Percentiles rank a stretch among this genome's conserved stretches.
Evolutionary conservation across 441 rosid species (phyloP).

Genomic region (Monsonia emarginata): DNA sequence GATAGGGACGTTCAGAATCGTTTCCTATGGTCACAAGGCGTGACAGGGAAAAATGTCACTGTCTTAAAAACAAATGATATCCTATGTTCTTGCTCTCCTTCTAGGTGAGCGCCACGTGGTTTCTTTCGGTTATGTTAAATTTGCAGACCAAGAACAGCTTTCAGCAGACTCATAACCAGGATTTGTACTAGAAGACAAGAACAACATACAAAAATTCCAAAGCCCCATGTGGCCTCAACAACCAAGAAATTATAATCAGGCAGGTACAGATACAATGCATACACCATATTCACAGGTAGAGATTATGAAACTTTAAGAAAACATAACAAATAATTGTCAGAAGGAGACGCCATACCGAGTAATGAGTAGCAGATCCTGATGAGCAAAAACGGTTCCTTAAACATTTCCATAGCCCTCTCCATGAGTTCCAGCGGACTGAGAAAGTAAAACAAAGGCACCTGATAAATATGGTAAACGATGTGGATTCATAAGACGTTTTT

Average conservation of each 20-base stretch:
- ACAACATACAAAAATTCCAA: not conserved
- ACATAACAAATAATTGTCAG: not conserved
- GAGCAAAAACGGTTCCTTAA: not conserved
- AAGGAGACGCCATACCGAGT: not conserved
- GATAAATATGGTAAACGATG: too few relatives aligned
- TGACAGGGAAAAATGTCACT: slow-evolving; percentile 8
- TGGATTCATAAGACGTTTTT: too few relatives aligned
- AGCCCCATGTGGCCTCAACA: slow-evolving; percentile 24
- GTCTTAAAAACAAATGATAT: not conserved
- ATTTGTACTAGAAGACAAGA: slow-evolving; percentile 10
- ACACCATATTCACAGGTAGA: not conserved
- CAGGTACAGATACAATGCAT: not conserved
- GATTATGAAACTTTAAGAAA: too few relatives aligned
- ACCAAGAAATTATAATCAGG: slow-evolving; percentile 1
- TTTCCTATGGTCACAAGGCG: not conserved
- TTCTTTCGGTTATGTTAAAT: not conserved
- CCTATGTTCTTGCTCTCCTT: slow-evolving; percentile 12
- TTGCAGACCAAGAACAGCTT: slow-evolving; percentile 12
- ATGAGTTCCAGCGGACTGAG: too few relatives aligned
- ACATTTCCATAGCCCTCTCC: too few relatives aligned
- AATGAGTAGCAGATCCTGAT: not conserved
- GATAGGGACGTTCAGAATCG: not conserved
- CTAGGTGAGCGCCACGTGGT: slow-evolving; percentile 24
- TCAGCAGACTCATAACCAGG: not conserved
- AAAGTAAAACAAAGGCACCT: too few relatives aligned